Conservation (phyloP, 805 yeast species). For the Candida rishiriensis region DNA sequence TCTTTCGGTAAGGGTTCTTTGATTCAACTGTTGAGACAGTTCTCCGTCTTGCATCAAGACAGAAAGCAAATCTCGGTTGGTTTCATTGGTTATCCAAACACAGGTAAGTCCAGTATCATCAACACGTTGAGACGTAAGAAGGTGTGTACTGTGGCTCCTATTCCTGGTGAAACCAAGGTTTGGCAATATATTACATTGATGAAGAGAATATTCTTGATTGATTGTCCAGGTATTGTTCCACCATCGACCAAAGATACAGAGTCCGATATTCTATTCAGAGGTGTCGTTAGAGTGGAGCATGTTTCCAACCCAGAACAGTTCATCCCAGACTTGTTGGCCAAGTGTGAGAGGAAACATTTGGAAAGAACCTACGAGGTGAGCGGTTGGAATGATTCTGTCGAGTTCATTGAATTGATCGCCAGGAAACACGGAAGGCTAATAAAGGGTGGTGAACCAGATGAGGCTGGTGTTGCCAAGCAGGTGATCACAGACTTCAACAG, state of each 20-base stretch:
- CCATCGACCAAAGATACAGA: constrained; percentile 87
- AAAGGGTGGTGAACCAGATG: constrained; percentile 98
- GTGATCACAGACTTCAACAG: constrained; percentile 92
- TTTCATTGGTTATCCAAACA: constrained; percentile 94
- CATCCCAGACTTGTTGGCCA: constrained; percentile 77
- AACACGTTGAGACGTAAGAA: constrained; percentile 91
- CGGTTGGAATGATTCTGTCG: constrained; percentile 79
- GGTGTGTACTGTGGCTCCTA: constrained; percentile 96
- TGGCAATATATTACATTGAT: constrained; percentile 98
- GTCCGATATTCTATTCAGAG: constrained; percentile 88
- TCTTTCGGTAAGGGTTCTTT: constrained; percentile 97
- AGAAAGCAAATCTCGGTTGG: constrained; percentile 97
- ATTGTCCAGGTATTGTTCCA: constrained; percentile 99
- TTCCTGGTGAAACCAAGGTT: constrained; percentile 98
- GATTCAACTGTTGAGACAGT: constrained; percentile 90
- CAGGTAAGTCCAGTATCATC: constrained; percentile 96
- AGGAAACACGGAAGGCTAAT: constrained; percentile 88
- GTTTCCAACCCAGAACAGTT: constrained; percentile 94
- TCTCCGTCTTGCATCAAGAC: constrained; percentile 83
- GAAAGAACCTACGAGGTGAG: constrained; percentile 93
- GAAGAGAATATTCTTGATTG: constrained; percentile 93
- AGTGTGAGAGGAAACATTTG: constrained; percentile 84
- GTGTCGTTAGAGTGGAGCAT: constrained; percentile 98
- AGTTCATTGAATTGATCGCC: constrained; percentile 86
- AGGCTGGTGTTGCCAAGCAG: constrained; percentile 84